Conservation (phyloP, 306 rosid species). For the Abrus precatorius region DNA sequence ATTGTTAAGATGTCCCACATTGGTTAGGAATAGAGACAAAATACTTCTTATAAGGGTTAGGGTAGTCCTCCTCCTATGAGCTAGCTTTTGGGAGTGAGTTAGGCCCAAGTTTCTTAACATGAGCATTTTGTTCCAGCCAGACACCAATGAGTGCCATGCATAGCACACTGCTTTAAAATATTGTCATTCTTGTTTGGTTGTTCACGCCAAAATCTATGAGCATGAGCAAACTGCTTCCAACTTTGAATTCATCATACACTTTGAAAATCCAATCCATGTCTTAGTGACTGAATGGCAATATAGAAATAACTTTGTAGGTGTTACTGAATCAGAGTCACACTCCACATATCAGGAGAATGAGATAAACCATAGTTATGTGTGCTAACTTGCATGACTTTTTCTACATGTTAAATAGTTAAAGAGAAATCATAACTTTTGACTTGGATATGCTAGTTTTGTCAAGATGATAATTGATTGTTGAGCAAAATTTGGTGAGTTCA, state of each 20-base stretch:
- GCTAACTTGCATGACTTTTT: neutral
- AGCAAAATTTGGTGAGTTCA: conserved; percentile 26
- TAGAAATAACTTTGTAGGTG: neutral
- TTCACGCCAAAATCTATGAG: neutral
- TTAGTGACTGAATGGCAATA: neutral
- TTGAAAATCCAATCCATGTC: neutral
- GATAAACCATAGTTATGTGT: neutral
- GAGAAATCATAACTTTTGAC: conserved; percentile 33
- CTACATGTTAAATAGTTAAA: neutral
- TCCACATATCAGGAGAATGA: neutral
- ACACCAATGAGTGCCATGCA: neutral
- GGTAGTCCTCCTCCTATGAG: no score
- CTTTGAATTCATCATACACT: neutral
- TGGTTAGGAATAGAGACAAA: no score
- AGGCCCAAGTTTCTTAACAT: no score
- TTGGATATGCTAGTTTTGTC: neutral
- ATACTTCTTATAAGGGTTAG: no score
- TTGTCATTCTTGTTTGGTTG: neutral
- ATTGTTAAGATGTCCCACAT: no score
- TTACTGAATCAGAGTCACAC: neutral
- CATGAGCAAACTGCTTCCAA: neutral
- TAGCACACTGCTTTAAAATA: neutral
- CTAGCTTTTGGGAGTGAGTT: no score
- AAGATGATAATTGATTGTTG: conserved; percentile 12
- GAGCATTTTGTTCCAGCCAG: conserved; percentile 17